phyloP scores from a whole-genome alignment of 1,284 basidiomycete genomes.

The Gomphus bonarii region DNA sequence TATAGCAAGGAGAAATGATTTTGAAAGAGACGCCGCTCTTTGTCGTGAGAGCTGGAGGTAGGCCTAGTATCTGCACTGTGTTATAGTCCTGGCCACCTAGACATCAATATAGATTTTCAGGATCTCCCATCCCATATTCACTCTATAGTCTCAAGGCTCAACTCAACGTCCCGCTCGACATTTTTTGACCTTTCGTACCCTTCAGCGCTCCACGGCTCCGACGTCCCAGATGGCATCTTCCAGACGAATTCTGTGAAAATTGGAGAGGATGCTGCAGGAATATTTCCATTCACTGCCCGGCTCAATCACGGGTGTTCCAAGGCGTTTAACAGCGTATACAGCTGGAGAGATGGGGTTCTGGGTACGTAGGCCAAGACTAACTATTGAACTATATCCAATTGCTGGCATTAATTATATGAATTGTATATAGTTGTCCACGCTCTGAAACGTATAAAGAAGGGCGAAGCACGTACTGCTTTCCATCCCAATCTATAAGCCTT shows the following conservation, averaged over 20 bases:
- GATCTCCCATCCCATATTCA: slow-evolving; percentile 7
- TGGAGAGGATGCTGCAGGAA: slow-evolving; percentile 33
- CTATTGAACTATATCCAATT: slow-evolving; percentile 19
- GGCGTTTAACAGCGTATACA: slow-evolving; percentile 53
- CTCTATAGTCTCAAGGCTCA: neutral
- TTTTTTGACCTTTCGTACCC: neutral
- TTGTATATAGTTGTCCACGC: slow-evolving; percentile 42
- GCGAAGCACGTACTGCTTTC: slow-evolving; percentile 30
- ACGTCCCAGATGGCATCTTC: slow-evolving; percentile 37
- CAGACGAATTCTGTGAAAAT: slow-evolving; percentile 53
- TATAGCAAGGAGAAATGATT: slow-evolving; percentile 45
- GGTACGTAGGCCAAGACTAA: neutral
- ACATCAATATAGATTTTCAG: slow-evolving; percentile 3
- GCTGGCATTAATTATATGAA: slow-evolving; percentile 33
- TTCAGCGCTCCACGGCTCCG: neutral
- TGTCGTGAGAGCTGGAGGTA: slow-evolving; percentile 37
- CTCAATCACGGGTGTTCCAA: slow-evolving; percentile 55
- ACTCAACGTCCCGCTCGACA: slow-evolving; percentile 9
- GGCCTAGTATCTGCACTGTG: slow-evolving; percentile 13
- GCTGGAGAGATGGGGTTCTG: slow-evolving; percentile 23
- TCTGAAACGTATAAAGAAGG: slow-evolving; percentile 37
- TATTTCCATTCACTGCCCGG: slow-evolving; percentile 51
- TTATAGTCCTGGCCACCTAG: neutral
- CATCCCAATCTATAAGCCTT: neutral
- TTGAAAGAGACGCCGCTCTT: slow-evolving; percentile 45